A percentile compares a stretch with the other conserved stretches of the same genome.
These are phyloP conservation scores for Aeminium ludgeri DNA, from an alignment of 495 filamentous ascomycete genomes.

Conservation along the genomic window DNA sequence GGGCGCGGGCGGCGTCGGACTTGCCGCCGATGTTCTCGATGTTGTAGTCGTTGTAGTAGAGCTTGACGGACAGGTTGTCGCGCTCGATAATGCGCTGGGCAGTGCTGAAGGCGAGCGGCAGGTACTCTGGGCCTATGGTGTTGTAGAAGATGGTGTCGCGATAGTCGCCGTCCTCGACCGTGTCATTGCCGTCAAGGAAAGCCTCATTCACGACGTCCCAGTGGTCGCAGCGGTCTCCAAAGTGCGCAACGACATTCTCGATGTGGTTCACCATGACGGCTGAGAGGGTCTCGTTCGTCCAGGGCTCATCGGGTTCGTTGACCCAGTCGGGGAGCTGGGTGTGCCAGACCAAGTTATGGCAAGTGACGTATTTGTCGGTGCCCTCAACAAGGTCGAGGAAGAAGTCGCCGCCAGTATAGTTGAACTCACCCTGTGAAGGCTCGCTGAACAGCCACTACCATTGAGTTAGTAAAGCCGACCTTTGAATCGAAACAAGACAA, in stretches of 20 bases:
- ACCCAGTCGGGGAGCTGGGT: constrained; percentile 24
- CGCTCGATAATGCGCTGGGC: constrained; percentile 27
- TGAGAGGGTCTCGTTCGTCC: constrained; percentile 17
- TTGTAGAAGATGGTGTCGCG: constrained; percentile 16
- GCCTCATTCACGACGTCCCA: constrained; percentile 30
- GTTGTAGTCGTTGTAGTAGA: constrained; percentile 57
- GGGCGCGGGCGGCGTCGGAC: constrained; percentile 26
- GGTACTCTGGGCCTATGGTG: constrained; percentile 20
- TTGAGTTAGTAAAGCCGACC: not conserved
- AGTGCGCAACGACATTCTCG: constrained; percentile 18
- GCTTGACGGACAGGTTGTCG: constrained; percentile 23
- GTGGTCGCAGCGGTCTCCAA: constrained; percentile 20
- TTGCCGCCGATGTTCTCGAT: constrained; percentile 40
- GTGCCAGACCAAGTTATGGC: constrained; percentile 26
- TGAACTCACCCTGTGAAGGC: constrained; percentile 24
- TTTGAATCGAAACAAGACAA: not conserved
- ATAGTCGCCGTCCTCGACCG: constrained; percentile 20
- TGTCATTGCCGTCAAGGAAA: constrained; percentile 18
- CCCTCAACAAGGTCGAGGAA: constrained; percentile 16
- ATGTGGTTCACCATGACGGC: constrained; percentile 22
- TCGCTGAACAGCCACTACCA: constrained; percentile 28
- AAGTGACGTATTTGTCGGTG: constrained; percentile 18
- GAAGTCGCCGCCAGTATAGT: constrained; percentile 19
- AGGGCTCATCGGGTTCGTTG: constrained; percentile 11
- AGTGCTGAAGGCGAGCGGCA: constrained; percentile 21